A percentile compares a stretch with the other conserved stretches of the same genome.
Conservation (phyloP, 1,284 basidiomycete genomes). For the Butyriboletus appendiculatus region DNA sequence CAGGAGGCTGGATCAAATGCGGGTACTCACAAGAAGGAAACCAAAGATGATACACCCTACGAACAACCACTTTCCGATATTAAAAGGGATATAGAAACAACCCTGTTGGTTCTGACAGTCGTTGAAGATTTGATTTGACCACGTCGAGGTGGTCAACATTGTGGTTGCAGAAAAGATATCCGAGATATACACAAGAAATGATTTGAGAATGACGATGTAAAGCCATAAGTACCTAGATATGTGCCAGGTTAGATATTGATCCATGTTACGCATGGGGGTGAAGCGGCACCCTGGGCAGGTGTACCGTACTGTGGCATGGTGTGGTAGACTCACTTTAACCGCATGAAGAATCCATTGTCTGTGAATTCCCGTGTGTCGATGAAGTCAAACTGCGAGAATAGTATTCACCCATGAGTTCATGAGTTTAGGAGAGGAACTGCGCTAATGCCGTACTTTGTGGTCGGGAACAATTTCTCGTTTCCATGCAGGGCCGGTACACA, state of each 20-base stretch:
- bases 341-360: slow-evolving; percentile 83
- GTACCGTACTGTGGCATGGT: background rate
- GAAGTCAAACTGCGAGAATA: slow-evolving; percentile 83
- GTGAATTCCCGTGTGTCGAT: slow-evolving; percentile 92
- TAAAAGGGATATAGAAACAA: slow-evolving; percentile 88
- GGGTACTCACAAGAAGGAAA: slow-evolving; percentile 77
- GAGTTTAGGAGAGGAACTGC: background rate
- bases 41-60: slow-evolving; percentile 98
- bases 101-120: slow-evolving; percentile 63
- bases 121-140: slow-evolving; percentile 89
- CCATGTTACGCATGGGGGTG: background rate
- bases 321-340: slow-evolving; percentile 67
- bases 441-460: slow-evolving; percentile 75
- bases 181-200: slow-evolving; percentile 93
- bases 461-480: slow-evolving; percentile 97
- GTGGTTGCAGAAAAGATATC: slow-evolving; percentile 98
- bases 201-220: slow-evolving; percentile 91
- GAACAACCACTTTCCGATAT: slow-evolving; percentile 94
- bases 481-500: slow-evolving; percentile 83
- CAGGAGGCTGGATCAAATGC: background rate
- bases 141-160: slow-evolving; percentile 90
- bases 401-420: slow-evolving; percentile 1
- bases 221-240: slow-evolving; percentile 81
- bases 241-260: slow-evolving; percentile 7
- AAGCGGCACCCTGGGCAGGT: background rate